Evolutionary conservation across 257 asterid genomes (phyloP).

Genomic region (Lycium barbarum): DNA sequence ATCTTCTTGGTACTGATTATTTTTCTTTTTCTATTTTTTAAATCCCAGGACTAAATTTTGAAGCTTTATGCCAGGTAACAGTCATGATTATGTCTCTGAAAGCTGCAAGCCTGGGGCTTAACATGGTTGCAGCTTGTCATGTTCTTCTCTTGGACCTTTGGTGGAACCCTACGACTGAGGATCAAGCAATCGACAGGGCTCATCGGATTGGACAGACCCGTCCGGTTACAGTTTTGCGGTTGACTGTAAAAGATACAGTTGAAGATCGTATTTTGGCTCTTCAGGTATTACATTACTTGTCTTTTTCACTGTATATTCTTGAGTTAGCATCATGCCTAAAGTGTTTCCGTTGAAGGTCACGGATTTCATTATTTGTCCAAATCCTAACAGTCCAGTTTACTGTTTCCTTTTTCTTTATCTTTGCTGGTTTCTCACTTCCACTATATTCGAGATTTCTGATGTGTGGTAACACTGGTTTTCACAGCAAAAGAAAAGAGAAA

Average conservation of each 20-base stretch:
- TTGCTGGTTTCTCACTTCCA: conserved; percentile 2
- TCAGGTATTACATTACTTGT: conserved; percentile 60
- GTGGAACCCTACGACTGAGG: conserved; percentile 99
- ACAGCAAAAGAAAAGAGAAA: conserved; percentile 91
- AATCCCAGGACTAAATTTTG: conserved; percentile 26
- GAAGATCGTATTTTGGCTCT: conserved; percentile 97
- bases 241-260: conserved; percentile 92
- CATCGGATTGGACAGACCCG: conserved; percentile 98
- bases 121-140: conserved; percentile 97
- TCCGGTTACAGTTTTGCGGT: conserved; percentile 88
- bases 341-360: not conserved
- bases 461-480: conserved; percentile 8
- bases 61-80: conserved; percentile 60
- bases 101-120: conserved; percentile 98
- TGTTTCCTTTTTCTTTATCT: not conserved
- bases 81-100: conserved; percentile 97
- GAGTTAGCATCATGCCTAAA: not conserved
- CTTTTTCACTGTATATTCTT: not conserved
- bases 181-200: conserved; percentile 97
- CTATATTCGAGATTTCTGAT: not conserved
- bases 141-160: conserved; percentile 95
- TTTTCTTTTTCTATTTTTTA: not conserved
- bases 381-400: not conserved
- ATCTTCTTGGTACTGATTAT: conserved; percentile 27
- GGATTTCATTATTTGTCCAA: not conserved